Evolutionary conservation across 2,329 filamentous ascomycete genomes (phyloP).

Genomic region (Geoglossum cookeanum): DNA sequence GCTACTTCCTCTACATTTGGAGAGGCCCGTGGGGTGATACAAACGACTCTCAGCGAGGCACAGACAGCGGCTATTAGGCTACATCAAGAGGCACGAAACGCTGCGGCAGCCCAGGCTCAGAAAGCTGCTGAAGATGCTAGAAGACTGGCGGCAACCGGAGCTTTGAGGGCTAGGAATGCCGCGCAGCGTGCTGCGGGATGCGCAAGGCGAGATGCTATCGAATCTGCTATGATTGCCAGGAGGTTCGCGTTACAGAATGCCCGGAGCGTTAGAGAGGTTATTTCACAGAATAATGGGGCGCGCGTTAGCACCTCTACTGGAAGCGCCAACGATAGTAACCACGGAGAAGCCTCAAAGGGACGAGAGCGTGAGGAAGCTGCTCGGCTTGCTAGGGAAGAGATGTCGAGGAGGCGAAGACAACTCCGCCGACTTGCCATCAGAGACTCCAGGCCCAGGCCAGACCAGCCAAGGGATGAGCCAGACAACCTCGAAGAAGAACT

Average conservation of each 20-base stretch:
- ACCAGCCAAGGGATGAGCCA: background rate
- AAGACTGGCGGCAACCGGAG: background rate
- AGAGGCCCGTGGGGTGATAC: background rate
- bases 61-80: background rate
- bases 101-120: background rate
- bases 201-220: background rate
- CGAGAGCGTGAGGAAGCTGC: background rate
- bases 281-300: background rate
- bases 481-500: background rate
- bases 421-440: background rate
- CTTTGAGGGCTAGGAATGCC: background rate
- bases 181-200: background rate
- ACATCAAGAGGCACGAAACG: background rate
- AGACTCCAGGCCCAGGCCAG: background rate
- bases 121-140: background rate
- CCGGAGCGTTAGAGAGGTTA: background rate
- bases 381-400: background rate
- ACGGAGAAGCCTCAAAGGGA: background rate
- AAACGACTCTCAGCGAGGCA: background rate
- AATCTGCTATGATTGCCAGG: background rate
- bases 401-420: background rate
- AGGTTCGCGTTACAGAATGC: background rate
- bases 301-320: background rate
- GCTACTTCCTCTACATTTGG: background rate
- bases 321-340: background rate